Conservation (phyloP, 257 asterid genomes). For the Solanum appendiculatum region DNA sequence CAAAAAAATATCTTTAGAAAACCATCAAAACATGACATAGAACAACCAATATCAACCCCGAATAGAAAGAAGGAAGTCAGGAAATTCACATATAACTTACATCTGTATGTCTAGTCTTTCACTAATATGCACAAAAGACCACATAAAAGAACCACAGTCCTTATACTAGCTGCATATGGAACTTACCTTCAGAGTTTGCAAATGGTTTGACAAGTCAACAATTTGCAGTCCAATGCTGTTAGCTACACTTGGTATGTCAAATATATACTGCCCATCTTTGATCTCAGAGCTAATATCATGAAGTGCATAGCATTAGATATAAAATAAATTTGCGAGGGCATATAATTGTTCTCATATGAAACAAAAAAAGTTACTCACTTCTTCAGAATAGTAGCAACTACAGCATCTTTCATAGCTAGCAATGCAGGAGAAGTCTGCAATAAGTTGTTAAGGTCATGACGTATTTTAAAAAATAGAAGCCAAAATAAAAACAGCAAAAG, state of each 20-base stretch:
- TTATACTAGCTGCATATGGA: not conserved
- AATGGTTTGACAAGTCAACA: conserved; percentile 52
- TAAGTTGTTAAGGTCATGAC: conserved; percentile 10
- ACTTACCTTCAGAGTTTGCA: conserved; percentile 65
- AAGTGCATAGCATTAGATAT: conserved; percentile 2
- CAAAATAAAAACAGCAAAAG: not conserved
- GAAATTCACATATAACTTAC: not conserved
- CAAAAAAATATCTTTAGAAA: not conserved
- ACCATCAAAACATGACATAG: not conserved
- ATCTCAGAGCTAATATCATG: conserved; percentile 57
- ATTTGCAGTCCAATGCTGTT: conserved; percentile 49
- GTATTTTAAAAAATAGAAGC: not conserved
- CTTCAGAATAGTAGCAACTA: conserved; percentile 65
- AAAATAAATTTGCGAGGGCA: conserved; percentile 3
- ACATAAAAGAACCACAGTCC: not conserved
- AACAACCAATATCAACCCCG: not conserved
- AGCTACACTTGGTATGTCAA: conserved; percentile 71
- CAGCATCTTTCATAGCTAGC: conserved; percentile 58
- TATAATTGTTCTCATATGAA: conserved; percentile 1
- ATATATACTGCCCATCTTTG: conserved; percentile 87
- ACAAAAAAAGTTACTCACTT: conserved; percentile 41
- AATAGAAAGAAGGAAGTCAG: not conserved
- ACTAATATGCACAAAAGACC: not conserved
- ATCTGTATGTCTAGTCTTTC: not conserved
- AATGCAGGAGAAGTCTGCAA: conserved; percentile 73